Base-by-base conservation (phyloP, 2,329 filamentous ascomycete genomes). In the Aspergillus texensis region DNA sequence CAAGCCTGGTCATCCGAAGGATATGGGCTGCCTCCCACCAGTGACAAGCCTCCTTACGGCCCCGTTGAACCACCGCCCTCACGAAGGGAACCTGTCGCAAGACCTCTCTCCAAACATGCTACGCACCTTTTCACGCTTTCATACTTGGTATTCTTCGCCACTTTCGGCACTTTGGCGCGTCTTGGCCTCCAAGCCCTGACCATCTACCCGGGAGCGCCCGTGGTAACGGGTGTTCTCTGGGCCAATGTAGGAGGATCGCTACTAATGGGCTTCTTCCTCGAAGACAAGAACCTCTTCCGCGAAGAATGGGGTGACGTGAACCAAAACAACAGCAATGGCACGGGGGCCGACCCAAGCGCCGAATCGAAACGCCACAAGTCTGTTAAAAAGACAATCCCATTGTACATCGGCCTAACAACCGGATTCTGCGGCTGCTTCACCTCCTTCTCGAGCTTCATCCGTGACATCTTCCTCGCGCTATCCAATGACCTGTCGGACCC, bases 341-440 rank as follows among this genome's bases (percentile, higher is more conserved):
- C 71, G 5, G 81, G 61, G n/a, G 57, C 28, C 21, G 75, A 82
- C 41, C 72, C 71, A 57, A 24, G 62, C 14, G 65, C 70, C 54
- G 64, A 63, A 28, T 53, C 62, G 19, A 86, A 89, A 72, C 83
- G 83, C 1, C 87, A 91, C 72, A 76, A 85, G 43, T 82, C 88
- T 6, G 79, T 83, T 32, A 97, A 97, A 75, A 96, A 96, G 81
- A 91, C 91, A 0, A 91, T 96, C 32, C 94, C 94, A 0, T 82
- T 97, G 0, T 97, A 96, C 74, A 90, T 96, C 63, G 94, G 91
- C 57, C 86, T 97, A 6, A 87, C 92, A 0, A 96, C 91, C 0
- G 94, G 91, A 12, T 95, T 95, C 77, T 96, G 93, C 72, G 92
- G 94, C 65, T 94, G 91, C 68, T 92, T 95, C 72, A 97, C 94